Conservation (phyloP, 1,284 basidiomycete species). For the Dichomitus squalens region DNA sequence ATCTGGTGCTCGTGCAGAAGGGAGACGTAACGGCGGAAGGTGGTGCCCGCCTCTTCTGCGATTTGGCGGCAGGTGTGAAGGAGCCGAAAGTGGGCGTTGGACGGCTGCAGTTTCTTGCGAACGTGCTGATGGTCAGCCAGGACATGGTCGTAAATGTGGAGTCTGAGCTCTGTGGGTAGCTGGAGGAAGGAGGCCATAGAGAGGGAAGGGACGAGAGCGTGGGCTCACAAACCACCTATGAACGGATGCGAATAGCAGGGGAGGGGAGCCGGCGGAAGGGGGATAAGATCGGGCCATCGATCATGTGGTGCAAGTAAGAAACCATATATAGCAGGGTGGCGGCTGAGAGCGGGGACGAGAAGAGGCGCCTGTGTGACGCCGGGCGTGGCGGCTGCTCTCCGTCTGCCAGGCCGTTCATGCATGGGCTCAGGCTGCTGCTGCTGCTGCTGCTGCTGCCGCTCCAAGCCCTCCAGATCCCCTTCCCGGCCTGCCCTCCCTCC, state of each 20-base stretch:
- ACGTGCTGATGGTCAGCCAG: slow-evolving; percentile 32
- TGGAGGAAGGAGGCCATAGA: slow-evolving; percentile 27
- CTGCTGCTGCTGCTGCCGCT: no score
- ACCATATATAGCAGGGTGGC: slow-evolving; percentile 25
- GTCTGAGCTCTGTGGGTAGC: slow-evolving; percentile 41
- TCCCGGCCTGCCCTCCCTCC: slow-evolving; percentile 6
- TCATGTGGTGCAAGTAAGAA: slow-evolving; percentile 28
- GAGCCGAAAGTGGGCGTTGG: slow-evolving; percentile 38
- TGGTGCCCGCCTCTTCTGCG: slow-evolving; percentile 32
- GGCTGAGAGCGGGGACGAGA: slow-evolving; percentile 5
- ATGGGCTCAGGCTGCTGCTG: no score
- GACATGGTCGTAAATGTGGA: slow-evolving; percentile 37
- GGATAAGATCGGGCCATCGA: slow-evolving; percentile 4
- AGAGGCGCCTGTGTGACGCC: neutral
- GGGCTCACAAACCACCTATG: no score
- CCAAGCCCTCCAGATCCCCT: slow-evolving; percentile 9
- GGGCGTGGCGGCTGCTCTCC: slow-evolving; percentile 3
- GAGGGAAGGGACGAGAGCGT: neutral
- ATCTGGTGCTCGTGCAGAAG: slow-evolving; percentile 43
- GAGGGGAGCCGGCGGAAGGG: neutral
- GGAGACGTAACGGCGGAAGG: slow-evolving; percentile 39
- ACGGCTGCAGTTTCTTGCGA: slow-evolving; percentile 33
- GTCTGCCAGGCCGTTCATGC: slow-evolving; percentile 32
- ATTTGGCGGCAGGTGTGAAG: slow-evolving; percentile 37
- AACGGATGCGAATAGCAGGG: neutral